phyloP scores from a whole-genome alignment of 257 asterid genomes.

The Solanum chmielewskii region DNA sequence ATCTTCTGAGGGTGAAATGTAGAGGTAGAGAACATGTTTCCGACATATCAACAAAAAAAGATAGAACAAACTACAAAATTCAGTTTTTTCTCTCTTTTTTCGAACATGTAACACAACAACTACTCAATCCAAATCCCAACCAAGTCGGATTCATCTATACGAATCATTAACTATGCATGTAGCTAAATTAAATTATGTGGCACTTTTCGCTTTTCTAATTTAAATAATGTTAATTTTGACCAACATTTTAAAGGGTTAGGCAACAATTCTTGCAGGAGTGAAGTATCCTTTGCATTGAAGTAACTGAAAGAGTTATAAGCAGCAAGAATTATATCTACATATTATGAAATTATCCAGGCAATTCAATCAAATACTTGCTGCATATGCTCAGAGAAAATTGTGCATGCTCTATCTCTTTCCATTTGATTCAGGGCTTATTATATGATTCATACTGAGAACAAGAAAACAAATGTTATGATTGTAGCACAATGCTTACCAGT shows the following conservation, averaged over 20 bases:
- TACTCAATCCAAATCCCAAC: not conserved
- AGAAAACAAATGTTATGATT: not conserved
- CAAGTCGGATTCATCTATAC: not conserved
- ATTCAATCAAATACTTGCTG: not conserved
- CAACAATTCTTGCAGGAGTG: not conserved
- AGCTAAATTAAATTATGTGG: not conserved
- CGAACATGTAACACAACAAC: not conserved
- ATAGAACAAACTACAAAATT: not conserved
- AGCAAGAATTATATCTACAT: not conserved
- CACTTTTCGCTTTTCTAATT: not conserved
- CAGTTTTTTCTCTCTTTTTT: not conserved
- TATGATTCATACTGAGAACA: not conserved
- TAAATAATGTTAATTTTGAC: not conserved
- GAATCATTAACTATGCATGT: not conserved
- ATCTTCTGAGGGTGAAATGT: not conserved
- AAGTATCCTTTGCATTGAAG: not conserved
- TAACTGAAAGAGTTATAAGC: not conserved
- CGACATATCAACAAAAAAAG: not conserved
- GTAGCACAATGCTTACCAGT: constrained; percentile 2
- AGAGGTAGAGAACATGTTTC: not conserved
- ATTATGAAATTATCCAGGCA: not conserved
- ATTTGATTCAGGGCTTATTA: not conserved
- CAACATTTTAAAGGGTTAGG: not conserved
- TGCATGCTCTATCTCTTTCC: not conserved
- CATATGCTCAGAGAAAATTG: not conserved